These are phyloP conservation scores for Tetracladium maxilliforme DNA, from an alignment of 2,329 filamentous ascomycete species.

Conservation along the genomic window DNA sequence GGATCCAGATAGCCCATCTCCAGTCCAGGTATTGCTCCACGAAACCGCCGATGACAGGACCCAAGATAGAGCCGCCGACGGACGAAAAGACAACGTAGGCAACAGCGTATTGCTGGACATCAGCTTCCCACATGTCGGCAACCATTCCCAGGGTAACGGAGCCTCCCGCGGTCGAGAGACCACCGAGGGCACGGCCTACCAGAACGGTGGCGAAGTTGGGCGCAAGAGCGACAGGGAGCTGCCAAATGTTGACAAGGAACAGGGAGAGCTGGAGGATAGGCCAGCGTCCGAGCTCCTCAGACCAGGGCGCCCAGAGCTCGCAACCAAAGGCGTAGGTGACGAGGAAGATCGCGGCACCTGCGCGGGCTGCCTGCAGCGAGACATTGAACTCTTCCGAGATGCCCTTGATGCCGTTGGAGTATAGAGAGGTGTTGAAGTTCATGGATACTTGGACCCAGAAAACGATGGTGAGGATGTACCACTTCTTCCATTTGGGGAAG, in stretches of 20 bases:
- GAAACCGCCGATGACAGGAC: conserved; percentile 68
- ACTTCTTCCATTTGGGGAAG: conserved; percentile 49
- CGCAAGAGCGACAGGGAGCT: conserved; percentile 56
- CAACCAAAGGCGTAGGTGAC: conserved; percentile 74
- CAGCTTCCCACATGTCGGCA: conserved; percentile 58
- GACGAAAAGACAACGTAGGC: conserved; percentile 68
- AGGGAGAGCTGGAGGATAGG: conserved; percentile 60
- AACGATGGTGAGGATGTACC: conserved; percentile 58
- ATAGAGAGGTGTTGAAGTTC: conserved; percentile 67
- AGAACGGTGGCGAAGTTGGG: conserved; percentile 59
- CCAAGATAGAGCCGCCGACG: conserved; percentile 62
- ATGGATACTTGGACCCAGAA: conserved; percentile 63
- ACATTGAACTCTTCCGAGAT: conserved; percentile 55
- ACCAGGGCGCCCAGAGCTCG: conserved; percentile 81
- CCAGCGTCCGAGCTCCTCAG: conserved; percentile 67
- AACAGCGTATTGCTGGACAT: conserved; percentile 61
- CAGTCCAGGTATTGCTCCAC: conserved; percentile 51
- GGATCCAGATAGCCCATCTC: conserved; percentile 75
- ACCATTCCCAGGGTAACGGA: conserved; percentile 65
- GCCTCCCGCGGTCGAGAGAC: conserved; percentile 56
- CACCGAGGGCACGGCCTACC: conserved; percentile 55
- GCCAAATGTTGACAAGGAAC: conserved; percentile 65
- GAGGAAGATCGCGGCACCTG: conserved; percentile 66
- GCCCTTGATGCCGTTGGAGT: conserved; percentile 52
- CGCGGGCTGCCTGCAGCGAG: conserved; percentile 51